These are phyloP conservation scores for Trypanosoma vivax DNA, from an alignment of 208 protist genomes.

Conservation along the genomic window DNA sequence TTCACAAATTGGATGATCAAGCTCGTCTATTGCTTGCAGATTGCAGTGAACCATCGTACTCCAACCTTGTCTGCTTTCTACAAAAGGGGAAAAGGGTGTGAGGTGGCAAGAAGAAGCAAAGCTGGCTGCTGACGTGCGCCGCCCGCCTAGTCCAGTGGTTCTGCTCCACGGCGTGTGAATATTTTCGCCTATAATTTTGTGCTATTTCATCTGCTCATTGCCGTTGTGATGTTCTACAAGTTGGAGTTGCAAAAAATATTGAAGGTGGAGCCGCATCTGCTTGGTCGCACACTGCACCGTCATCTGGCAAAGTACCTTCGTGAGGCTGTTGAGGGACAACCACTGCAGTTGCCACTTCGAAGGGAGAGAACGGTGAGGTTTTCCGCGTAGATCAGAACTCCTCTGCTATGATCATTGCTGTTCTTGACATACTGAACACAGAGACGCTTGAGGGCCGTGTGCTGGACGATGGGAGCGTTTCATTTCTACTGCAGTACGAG, in stretches of 20 bases:
- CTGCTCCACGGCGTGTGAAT: background rate
- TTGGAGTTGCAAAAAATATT: constrained; percentile 66
- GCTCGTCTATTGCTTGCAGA: no score
- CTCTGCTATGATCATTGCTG: constrained; percentile 68
- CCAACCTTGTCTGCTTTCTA: no score
- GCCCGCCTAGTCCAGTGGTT: no score
- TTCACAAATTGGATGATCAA: no score
- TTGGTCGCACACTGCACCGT: constrained; percentile 60
- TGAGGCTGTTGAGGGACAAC: constrained; percentile 64
- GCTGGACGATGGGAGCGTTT: constrained; percentile 70
- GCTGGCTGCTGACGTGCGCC: no score
- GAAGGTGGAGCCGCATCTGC: constrained; percentile 48
- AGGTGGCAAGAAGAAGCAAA: no score
- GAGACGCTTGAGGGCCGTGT: constrained; percentile 67
- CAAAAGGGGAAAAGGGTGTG: no score
- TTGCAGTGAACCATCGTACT: no score
- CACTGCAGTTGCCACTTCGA: constrained; percentile 32
- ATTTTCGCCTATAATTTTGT: background rate
- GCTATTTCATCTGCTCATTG: no score
- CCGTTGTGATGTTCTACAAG: constrained; percentile 71
- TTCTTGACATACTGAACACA: constrained; percentile 72
- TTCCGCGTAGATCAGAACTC: constrained; percentile 35
- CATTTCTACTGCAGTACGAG: constrained; percentile 72
- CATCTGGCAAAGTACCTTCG: constrained; percentile 61
- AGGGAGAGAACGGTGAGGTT: constrained; percentile 6